Base-by-base conservation (phyloP, 2,329 filamentous ascomycete species). In the Penicillium sp. region DNA sequence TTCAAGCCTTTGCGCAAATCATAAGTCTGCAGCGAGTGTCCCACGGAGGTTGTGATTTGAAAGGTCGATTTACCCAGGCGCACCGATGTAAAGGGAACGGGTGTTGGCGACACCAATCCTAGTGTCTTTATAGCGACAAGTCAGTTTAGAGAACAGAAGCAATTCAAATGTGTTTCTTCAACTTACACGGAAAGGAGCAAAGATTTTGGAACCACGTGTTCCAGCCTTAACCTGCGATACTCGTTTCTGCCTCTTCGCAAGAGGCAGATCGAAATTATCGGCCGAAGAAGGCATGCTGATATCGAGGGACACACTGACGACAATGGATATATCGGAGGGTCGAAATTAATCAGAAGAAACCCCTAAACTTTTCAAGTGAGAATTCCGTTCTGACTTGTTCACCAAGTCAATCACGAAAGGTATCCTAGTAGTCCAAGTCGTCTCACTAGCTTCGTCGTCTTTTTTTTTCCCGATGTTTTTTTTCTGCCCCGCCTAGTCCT, bases 1-100 rank as follows among this genome's bases (percentile, higher is more conserved):
- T 95, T 93, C 60, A 99, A 83, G 46, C 93, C 93, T 67, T 88
- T 86, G 73, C 89, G 91, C 60, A 99, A 79, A 72, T 99, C 94
- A 78, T 99, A 99, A 0, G 94, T 99, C 76, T 99, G 94, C 46
- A 99, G 83, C 58, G 88, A 91, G 68, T 87, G 85, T 61, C 93
- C 94, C 60, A 95, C 90, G 0, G 91, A 97, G 31, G 94, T 99
- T 34, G 94, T 97, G 75, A 99, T 91, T 74, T 99, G 94, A 72
- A 96, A 99, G 4, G 92, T 96, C 0, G 91, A 93, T 76, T 96
- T 96, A 57, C 94, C 94, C 16, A 96, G 81, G 0, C 93, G 90
- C 33, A 95, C 84, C 6, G 89, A 89, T 2, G 93, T 92, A 71
- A 99, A 97, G 0, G 94, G 93, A 0, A 97, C 91, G 48, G 82